Base-by-base conservation (phyloP, 495 filamentous ascomycete genomes). In the Penicillium verhagenii region DNA sequence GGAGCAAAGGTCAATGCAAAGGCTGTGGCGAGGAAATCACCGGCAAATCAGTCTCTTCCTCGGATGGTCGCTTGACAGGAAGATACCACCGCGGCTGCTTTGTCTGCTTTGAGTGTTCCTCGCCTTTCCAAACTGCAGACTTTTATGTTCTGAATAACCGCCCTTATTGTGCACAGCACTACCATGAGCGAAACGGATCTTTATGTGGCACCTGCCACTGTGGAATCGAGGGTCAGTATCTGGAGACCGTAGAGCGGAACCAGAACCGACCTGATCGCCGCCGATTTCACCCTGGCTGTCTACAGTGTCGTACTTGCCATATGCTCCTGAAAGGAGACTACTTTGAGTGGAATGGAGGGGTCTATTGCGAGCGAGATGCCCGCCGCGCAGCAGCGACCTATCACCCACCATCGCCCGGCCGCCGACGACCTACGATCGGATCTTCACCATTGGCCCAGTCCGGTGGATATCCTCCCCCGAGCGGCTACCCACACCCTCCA, bases 81-180 rank as follows among this genome's bases (percentile, higher is more conserved):
- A 85, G 91, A 31, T 98, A 96, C 63, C 94, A 98, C 70, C 92
- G 92, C 60, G 79, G 85, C 13, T 98, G 94, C 64, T 97, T 98
- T 67, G 89, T 93, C 4, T 98, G 94, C 76, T 83, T 82, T 3
- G 90, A 88, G 6, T 98, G 94, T 75, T 72, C 73, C 11, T 80
- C 82, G 21, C 89, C 92, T 2, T 98, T 98, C 63, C 77, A 84
- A 42, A 93, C 92, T 0, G 80, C 90, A 2, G 92, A 94, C 48
- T 98, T 98, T 63, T 98, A 98, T 71, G 92, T 98, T 33, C 74
- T 90, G 31, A 74, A 89, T 58, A 89, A 98, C 69, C 75, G 83
- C 8, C 94, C 94, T 3, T 96, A 89, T 75, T 98, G 94, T 74
- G 86, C 89, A 28, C 86, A 86, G 29, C 92, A 98, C 70, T 98